Evolutionary conservation across 805 yeast species (phyloP).

Genomic region (Wickerhamomyces canadensis): DNA sequence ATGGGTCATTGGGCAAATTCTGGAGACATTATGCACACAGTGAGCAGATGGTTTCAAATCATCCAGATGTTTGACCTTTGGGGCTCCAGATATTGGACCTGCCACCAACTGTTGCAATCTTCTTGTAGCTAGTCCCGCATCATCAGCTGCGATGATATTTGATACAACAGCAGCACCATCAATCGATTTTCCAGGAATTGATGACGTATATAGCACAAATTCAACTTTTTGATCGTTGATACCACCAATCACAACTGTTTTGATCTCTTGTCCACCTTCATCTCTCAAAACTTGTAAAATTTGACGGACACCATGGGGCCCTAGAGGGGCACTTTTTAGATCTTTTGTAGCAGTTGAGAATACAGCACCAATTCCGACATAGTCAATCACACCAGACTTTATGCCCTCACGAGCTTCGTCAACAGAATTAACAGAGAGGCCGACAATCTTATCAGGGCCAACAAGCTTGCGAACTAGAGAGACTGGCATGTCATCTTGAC

Average conservation of each 20-base stretch:
- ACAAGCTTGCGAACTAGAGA: conserved; percentile 51
- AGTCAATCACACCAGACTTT: conserved; percentile 49
- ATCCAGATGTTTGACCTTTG: background rate
- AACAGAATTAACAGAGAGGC: conserved; percentile 63
- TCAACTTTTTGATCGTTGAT: conserved; percentile 58
- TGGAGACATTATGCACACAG: conserved; percentile 21
- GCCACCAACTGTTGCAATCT: conserved; percentile 28
- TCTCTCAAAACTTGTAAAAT: conserved; percentile 43
- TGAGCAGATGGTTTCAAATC: background rate
- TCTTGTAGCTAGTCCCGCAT: conserved; percentile 48
- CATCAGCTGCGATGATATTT: conserved; percentile 62
- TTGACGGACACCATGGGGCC: conserved; percentile 58
- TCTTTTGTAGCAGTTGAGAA: conserved; percentile 71
- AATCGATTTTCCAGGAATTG: conserved; percentile 38
- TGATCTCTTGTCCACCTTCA: conserved; percentile 32
- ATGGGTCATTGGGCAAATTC: conserved; percentile 61
- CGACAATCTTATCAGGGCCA: conserved; percentile 73
- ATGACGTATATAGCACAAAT: conserved; percentile 47
- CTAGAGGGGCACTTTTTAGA: conserved; percentile 52
- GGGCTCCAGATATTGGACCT: background rate
- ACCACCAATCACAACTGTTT: conserved; percentile 80
- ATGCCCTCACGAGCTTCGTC: conserved; percentile 51
- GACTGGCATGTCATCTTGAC: conserved; percentile 78
- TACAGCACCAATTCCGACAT: conserved; percentile 80
- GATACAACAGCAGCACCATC: conserved; percentile 92